Conservation (phyloP, 2,329 filamentous ascomycete species). For the Venturia effusa region DNA sequence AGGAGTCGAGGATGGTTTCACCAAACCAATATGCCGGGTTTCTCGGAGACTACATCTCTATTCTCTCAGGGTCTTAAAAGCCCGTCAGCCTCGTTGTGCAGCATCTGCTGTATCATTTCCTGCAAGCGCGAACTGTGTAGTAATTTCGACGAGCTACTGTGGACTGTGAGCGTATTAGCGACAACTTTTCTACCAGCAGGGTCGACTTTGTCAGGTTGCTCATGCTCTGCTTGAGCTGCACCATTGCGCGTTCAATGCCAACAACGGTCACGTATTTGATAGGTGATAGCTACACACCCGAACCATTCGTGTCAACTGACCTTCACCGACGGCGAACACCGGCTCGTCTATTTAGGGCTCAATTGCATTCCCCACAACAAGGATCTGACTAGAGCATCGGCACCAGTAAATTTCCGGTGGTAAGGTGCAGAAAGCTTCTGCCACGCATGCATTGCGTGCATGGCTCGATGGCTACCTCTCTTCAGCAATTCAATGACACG, state of each 20-base stretch:
- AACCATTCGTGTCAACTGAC: not conserved
- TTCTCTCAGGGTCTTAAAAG: not conserved
- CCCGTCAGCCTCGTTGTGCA: not conserved
- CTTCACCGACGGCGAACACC: not conserved
- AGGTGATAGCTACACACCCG: not conserved
- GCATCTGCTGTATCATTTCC: not conserved
- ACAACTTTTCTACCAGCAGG: not conserved
- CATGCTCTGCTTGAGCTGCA: not conserved
- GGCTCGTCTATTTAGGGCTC: too few relatives aligned
- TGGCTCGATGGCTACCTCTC: too few relatives aligned
- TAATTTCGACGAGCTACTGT: not conserved
- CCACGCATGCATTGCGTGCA: too few relatives aligned
- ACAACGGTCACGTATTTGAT: not conserved
- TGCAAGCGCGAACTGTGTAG: not conserved
- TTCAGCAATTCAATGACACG: too few relatives aligned
- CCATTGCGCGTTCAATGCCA: not conserved
- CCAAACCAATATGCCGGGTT: not conserved
- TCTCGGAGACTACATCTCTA: not conserved
- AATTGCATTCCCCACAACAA: too few relatives aligned
- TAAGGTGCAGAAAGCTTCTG: too few relatives aligned
- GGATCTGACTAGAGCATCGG: too few relatives aligned
- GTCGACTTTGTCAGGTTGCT: not conserved
- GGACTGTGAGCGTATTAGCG: not conserved
- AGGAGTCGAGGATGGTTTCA: not conserved
- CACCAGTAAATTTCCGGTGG: too few relatives aligned